Conservation (phyloP, 2,329 filamentous ascomycete genomes). For the Calonectria hongkongensis region DNA sequence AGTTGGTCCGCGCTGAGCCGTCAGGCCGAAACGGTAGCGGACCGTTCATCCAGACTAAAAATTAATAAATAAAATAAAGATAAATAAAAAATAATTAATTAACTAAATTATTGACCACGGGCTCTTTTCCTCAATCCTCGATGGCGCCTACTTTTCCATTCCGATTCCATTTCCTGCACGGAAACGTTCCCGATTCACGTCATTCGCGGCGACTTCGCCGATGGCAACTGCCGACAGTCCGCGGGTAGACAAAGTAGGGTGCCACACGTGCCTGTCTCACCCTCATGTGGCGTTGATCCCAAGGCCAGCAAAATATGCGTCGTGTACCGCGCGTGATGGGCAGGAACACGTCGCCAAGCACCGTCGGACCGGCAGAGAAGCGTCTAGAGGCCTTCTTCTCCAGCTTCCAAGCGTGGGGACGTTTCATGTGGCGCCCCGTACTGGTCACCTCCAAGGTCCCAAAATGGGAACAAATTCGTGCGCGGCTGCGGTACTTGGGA, state of each 20-base stretch:
- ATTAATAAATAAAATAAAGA: conserved; percentile 11
- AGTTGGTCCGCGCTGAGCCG: not conserved
- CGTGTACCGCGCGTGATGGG: conserved; percentile 3
- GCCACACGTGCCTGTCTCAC: conserved; percentile 14
- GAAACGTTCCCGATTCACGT: not conserved
- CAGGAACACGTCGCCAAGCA: conserved; percentile 19
- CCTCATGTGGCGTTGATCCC: conserved; percentile 32
- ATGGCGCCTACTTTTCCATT: not conserved
- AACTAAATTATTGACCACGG: not conserved
- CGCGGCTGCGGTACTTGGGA: conserved; percentile 39
- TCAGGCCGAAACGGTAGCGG: conserved; percentile 5
- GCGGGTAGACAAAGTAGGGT: conserved; percentile 1
- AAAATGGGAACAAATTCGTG: conserved; percentile 9
- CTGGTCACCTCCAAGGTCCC: not conserved
- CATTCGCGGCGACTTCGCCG: conserved; percentile 6
- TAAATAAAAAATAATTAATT: conserved; percentile 2
- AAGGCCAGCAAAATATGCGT: conserved; percentile 22
- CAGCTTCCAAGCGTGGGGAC: conserved; percentile 20
- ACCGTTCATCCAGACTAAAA: not conserved
- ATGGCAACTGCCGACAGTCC: conserved; percentile 20
- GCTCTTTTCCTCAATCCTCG: not conserved
- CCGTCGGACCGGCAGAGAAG: conserved; percentile 3
- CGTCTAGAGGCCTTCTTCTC: conserved; percentile 25
- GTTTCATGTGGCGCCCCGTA: conserved; percentile 34
- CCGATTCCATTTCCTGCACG: not conserved